phyloP scores from a whole-genome alignment of 208 protist genomes.

The Acanthamoeba healyi region DNA sequence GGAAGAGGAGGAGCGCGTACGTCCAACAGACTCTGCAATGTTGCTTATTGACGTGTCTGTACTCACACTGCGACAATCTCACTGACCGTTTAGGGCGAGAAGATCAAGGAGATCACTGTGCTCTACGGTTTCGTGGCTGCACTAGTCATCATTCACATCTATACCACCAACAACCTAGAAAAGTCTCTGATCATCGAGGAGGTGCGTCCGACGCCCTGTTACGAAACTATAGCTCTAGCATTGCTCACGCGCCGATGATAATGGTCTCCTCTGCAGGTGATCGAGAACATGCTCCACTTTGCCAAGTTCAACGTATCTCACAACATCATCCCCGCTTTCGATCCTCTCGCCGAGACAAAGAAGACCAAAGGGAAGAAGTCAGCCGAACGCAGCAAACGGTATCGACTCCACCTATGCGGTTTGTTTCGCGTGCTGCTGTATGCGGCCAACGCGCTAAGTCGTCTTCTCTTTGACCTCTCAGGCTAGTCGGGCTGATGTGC shows the following conservation, averaged over 20 bases:
- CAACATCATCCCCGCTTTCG: conserved; percentile 63
- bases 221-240: too few relatives aligned
- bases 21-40: not conserved
- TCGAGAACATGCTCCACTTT: conserved; percentile 64
- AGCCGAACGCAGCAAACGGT: not conserved
- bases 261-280: too few relatives aligned
- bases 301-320: conserved; percentile 39
- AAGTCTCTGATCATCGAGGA: conserved; percentile 47
- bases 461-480: too few relatives aligned
- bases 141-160: conserved; percentile 41
- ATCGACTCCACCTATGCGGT: too few relatives aligned
- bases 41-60: too few relatives aligned
- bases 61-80: too few relatives aligned
- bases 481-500: not conserved
- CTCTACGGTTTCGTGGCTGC: conserved; percentile 35
- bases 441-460: too few relatives aligned
- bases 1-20: conserved; percentile 29
- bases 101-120: conserved; percentile 13
- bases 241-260: too few relatives aligned
- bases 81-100: not conserved
- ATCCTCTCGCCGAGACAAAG: not conserved
- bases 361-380: conserved; percentile 42
- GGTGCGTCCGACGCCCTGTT: not conserved
- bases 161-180: not conserved
- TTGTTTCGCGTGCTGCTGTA: too few relatives aligned